phyloP scores from a whole-genome alignment of 1,284 basidiomycete species.

The Cystobasidium sp. region DNA sequence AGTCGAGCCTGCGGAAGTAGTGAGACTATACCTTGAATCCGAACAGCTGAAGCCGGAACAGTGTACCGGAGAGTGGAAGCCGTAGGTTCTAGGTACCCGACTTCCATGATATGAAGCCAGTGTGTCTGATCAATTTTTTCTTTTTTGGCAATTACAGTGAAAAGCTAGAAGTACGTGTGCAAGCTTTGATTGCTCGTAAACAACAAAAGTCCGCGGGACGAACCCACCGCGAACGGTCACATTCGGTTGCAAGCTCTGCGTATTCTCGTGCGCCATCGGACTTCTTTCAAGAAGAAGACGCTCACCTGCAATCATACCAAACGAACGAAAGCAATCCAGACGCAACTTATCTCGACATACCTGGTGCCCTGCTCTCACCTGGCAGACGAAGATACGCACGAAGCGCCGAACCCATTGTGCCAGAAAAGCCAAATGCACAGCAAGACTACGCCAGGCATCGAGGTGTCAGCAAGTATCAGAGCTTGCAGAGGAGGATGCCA shows the following conservation, averaged over 20 bases:
- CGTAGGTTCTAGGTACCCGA: conserved; percentile 4
- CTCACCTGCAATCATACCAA: background rate
- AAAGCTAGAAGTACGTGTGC: conserved; percentile 46
- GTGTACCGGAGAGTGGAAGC: conserved; percentile 30
- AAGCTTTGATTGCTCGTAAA: conserved; percentile 48
- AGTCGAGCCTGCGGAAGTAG: conserved; percentile 29
- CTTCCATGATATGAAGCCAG: too few relatives aligned
- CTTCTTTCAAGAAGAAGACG: conserved; percentile 25
- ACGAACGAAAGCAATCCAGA: background rate
- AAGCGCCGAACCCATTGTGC: conserved; percentile 26
- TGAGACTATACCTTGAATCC: conserved; percentile 32
- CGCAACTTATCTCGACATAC: conserved; percentile 18
- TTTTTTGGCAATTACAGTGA: conserved; percentile 31
- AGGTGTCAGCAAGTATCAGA: conserved; percentile 10
- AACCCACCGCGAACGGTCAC: conserved; percentile 18
- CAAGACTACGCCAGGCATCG: conserved; percentile 24
- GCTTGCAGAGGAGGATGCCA: background rate
- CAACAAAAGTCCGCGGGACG: conserved; percentile 34
- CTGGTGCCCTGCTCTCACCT: conserved; percentile 17
- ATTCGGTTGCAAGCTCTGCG: conserved; percentile 30
- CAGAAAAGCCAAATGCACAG: background rate
- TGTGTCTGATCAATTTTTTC: background rate
- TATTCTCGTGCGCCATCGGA: conserved; percentile 38
- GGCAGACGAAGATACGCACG: conserved; percentile 18
- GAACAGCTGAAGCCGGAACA: conserved; percentile 18